phyloP scores from a whole-genome alignment of 768 basidiomycete genomes.

The Naganishia vaughanmartiniae region DNA sequence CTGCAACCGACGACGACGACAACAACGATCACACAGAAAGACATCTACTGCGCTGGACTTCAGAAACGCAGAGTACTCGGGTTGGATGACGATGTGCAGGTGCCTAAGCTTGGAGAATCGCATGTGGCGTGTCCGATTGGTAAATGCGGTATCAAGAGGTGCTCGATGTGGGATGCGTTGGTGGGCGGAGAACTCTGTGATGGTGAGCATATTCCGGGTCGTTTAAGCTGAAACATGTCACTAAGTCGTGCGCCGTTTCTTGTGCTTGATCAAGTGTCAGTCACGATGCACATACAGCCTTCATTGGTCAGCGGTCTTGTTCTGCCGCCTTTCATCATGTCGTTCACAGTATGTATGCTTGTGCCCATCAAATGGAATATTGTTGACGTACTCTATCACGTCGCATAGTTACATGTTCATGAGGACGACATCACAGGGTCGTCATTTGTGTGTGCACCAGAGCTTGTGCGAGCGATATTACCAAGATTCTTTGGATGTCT shows the following conservation, averaged over 20 bases:
- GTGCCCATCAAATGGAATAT: too few species aligned
- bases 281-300: conserved; percentile 21
- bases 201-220: conserved; percentile 8
- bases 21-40: not conserved
- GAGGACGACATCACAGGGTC: conserved; percentile 25
- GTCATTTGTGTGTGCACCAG: conserved; percentile 28
- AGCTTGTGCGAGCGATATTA: conserved; percentile 31
- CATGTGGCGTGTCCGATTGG: conserved; percentile 25
- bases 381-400: not conserved
- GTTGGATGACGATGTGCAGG: not conserved
- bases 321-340: conserved; percentile 17
- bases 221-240: too few species aligned
- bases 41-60: not conserved
- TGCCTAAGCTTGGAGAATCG: conserved; percentile 3
- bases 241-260: not conserved
- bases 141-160: conserved; percentile 27
- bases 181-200: conserved; percentile 3
- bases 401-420: conserved; percentile 28
- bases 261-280: not conserved
- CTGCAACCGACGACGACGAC: too few species aligned
- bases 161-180: conserved; percentile 25
- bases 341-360: conserved; percentile 7
- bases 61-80: conserved; percentile 6
- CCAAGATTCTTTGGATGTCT: conserved; percentile 24
- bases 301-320: conserved; percentile 5